Evolutionary conservation across 805 yeast species (phyloP), one percentile per base, ranked within the genome.

Genomic region (Monosporozyma servazzii): DNA sequence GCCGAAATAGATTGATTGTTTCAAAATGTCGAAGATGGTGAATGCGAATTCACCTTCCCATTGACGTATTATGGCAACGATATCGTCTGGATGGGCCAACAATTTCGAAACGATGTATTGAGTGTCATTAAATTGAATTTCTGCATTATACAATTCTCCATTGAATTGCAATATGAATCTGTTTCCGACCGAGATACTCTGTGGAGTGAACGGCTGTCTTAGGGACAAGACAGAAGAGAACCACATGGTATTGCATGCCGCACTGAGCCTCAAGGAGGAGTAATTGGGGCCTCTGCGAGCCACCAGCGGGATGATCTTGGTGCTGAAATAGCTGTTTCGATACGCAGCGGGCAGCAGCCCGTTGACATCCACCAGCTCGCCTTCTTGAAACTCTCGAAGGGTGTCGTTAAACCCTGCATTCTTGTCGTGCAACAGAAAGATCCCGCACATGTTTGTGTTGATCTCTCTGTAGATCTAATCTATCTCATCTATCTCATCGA

Each of bases 31-130:
- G 29, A 72, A 62, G 65, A 57, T 74, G 66, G 65, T 65, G 64
- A 71, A 81, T 0, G 99, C 93, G 72, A 83, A 93, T 62, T 91
- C 99, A 1, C 99, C 99, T 30, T 78, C 75, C 18, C 88, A 58
- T 1, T 48, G 49, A 7, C 68, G 62, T 1, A 88, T 61, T 0
- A 79, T 68, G 2, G 66, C 54, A 1, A 70, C 47, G 2, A 84
- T 66, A 21, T 79, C 75, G 1, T 54, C 52, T 1, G 65, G 61
- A 15, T 48, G 29, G 6, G 50, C 50, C 11, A 56, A 48, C 30
- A 86, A 62, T 30, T 59, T 58, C 1, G 70, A 59, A 47, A 71
- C 69, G 5, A 88, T 67, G 56, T 65, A 84, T 3, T 65, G 71
- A 0, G 95, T 81, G 65, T 90, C 97, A 63, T 86, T 86, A 0